Evolutionary conservation across 805 yeast genomes (phyloP).

Genomic region (Candida namnaoensis): DNA sequence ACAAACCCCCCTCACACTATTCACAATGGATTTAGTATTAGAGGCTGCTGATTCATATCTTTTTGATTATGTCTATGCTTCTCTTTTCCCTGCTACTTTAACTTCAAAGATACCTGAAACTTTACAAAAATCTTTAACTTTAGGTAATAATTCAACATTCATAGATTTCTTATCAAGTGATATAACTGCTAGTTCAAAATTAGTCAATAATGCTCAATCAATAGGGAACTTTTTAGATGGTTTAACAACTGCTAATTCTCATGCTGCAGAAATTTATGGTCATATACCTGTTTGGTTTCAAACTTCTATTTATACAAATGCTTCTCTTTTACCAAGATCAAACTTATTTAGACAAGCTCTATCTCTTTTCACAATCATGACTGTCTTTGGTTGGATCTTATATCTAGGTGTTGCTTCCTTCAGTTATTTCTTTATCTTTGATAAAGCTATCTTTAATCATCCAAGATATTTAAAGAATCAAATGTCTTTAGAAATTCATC

Average conservation of each 20-base stretch:
- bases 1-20: too few species aligned
- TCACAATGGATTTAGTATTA: constrained; percentile 79
- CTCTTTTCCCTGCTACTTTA: constrained; percentile 50
- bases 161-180: constrained; percentile 11
- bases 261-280: constrained; percentile 45
- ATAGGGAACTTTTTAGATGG: not conserved
- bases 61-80: constrained; percentile 71
- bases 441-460: constrained; percentile 85
- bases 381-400: constrained; percentile 80
- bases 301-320: constrained; percentile 45
- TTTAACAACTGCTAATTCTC: not conserved
- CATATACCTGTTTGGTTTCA: constrained; percentile 50
- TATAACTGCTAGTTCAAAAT: constrained; percentile 6
- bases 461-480: constrained; percentile 95
- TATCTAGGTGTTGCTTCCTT: constrained; percentile 68
- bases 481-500: constrained; percentile 71
- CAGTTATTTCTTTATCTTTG: constrained; percentile 76
- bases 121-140: constrained; percentile 18
- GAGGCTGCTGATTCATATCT: constrained; percentile 69
- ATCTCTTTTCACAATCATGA: constrained; percentile 59
- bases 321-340: constrained; percentile 66
- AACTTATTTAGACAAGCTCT: constrained; percentile 64
- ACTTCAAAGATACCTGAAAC: constrained; percentile 23
- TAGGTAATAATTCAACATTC: constrained; percentile 13
- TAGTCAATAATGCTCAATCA: not conserved